Evolutionary conservation across 164 flowering plant species (phyloP).

Genomic region (Umbellularia californica): DNA sequence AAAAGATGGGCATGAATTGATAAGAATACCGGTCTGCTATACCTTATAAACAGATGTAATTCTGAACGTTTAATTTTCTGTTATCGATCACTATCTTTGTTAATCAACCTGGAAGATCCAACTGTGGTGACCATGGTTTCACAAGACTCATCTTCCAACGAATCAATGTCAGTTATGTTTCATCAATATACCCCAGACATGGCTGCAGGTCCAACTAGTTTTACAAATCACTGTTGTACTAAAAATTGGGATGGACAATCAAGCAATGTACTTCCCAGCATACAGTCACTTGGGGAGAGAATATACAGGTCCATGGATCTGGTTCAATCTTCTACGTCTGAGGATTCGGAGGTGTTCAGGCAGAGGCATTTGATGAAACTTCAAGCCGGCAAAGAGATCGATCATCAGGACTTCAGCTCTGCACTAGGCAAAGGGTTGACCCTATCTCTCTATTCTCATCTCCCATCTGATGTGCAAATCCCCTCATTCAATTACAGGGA

Average conservation of each 20-base stretch:
- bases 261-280: conserved; percentile 26
- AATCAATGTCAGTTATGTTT: not conserved
- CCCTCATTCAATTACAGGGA: conserved; percentile 32
- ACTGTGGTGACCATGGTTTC: not conserved
- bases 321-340: conserved; percentile 26
- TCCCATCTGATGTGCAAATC: conserved; percentile 38
- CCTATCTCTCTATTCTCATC: conserved; percentile 57
- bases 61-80: not conserved
- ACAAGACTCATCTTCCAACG: not conserved
- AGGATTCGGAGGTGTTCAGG: conserved; percentile 31
- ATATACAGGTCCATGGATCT: conserved; percentile 44
- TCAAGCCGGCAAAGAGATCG: conserved; percentile 36
- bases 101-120: not conserved
- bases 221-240: conserved; percentile 32
- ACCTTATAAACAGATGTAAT: not conserved
- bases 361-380: conserved; percentile 56
- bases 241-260: conserved; percentile 31
- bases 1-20: not conserved
- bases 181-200: conserved; percentile 25
- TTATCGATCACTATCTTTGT: not conserved
- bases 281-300: conserved; percentile 42
- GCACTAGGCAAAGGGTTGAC: conserved; percentile 56
- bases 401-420: conserved; percentile 11
- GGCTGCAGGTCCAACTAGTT: conserved; percentile 31
- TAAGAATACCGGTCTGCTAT: not conserved